Evolutionary conservation across 1,284 basidiomycete species (phyloP), one percentile per base, ranked within the genome.

Genomic region (Apiotrichum porosum): DNA sequence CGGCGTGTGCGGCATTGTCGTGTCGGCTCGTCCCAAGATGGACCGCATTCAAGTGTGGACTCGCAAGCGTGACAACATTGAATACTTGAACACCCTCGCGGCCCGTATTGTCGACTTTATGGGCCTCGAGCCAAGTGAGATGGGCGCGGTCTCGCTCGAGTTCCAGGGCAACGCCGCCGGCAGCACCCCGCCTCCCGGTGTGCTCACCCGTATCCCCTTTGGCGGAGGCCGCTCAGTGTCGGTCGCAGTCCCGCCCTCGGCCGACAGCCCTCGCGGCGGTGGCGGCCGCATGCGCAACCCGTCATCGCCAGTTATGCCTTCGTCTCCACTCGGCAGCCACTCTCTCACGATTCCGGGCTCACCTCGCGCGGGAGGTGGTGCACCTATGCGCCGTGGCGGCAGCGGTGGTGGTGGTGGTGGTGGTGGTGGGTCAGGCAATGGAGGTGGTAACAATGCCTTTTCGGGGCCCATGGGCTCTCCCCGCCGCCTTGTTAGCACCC

Each of bases 41-140:
- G 88, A 94, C 69, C 77, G 92, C 38, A 88, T 95, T 51, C 88
- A 94, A 69, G 73, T 87, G 22, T 97, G 92, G 92, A 86, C 85
- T 37, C 77, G 90, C 52, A 78, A 76, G 52, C 88, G 87, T 72
- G 83, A 88, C 41, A 85, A 93, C 61, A 81, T 88, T 2, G 87
- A 90, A 62, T 80, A 78, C 66, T 23, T 70, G 30, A 95, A 97
- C 68, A 77, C 77, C 19, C 84, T 95, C 48, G 92, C 88, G 19
- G 83, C 81, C 74, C 83, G 83, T 66, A 76, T 93, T 38, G 80
- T 90, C 52, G 87, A 87, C 65, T 67, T 86, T 13, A 77, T 93
- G 59, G 58, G 30, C 3, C 41, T 68, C 32, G 71, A 71, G 13
- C 44, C 55, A 5, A 48, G 54, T 21, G 90, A 92, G 62, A 76